Percentiles rank a stretch among this genome's conserved stretches.
These are phyloP conservation scores for Colletotrichum shisoi DNA, from an alignment of 2,329 filamentous ascomycete species.

Conservation along the genomic window DNA sequence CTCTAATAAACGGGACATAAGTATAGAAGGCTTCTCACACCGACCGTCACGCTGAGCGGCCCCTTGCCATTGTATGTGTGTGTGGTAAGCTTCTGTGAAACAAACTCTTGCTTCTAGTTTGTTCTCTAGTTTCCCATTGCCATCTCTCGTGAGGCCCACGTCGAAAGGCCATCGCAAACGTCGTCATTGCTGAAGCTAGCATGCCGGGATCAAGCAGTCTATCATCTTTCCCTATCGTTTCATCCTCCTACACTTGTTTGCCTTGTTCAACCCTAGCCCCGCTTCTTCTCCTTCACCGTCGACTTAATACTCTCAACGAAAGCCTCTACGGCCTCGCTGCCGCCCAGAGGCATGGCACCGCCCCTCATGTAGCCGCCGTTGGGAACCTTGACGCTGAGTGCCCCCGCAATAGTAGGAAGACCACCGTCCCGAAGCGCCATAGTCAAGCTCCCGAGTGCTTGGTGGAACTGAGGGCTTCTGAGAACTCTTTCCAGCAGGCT, in stretches of 20 bases:
- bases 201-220: background rate
- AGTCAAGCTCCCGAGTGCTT: constrained; percentile 84
- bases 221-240: constrained; percentile 20
- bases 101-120: background rate
- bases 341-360: constrained; percentile 83
- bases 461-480: constrained; percentile 87
- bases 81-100: background rate
- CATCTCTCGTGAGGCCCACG: no score
- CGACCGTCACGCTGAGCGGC: background rate
- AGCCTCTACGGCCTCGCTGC: constrained; percentile 85
- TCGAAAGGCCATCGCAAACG: background rate
- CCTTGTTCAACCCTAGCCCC: constrained; percentile 12
- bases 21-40: background rate
- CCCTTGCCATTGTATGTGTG: background rate
- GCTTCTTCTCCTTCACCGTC: constrained; percentile 69
- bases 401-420: constrained; percentile 86
- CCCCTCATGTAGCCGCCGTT: constrained; percentile 84
- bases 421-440: constrained; percentile 90
- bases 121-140: background rate
- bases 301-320: constrained; percentile 90
- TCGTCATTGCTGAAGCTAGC: background rate
- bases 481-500: constrained; percentile 81
- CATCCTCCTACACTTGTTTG: constrained; percentile 16
- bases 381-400: constrained; percentile 78
- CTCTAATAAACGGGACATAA: no score